Evolutionary conservation across 257 asterid species (phyloP).

Genomic region (Anisodus acutangulus): DNA sequence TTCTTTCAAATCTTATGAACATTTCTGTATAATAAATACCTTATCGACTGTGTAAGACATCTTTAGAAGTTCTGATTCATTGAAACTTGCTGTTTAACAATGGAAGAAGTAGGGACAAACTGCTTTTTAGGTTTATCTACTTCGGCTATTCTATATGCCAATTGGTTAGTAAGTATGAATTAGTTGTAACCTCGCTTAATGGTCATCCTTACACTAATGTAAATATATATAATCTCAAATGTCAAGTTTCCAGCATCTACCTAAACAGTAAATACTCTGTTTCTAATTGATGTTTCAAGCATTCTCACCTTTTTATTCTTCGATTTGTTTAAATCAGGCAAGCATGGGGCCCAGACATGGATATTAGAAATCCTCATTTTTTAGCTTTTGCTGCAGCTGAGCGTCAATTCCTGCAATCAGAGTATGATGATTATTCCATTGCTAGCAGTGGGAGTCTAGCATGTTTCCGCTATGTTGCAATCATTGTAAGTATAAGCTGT

Average conservation of each 20-base stretch:
- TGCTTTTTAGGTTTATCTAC: not conserved
- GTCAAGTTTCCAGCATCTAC: not conserved
- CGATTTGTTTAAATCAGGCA: slow-evolving; percentile 47
- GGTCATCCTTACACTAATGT: no score
- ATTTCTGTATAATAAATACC: no score
- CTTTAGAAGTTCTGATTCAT: not conserved
- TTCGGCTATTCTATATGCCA: not conserved
- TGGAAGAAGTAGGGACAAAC: not conserved
- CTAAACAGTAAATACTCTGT: not conserved
- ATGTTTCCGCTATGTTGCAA: slow-evolving; percentile 62
- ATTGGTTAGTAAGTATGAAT: no score
- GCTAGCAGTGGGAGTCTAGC: slow-evolving; percentile 59
- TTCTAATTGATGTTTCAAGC: not conserved
- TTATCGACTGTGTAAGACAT: not conserved
- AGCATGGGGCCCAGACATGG: slow-evolving; percentile 66
- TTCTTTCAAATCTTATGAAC: not conserved
- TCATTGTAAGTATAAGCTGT: slow-evolving; percentile 51
- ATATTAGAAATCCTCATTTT: slow-evolving; percentile 59
- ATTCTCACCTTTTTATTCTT: not conserved
- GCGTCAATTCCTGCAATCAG: slow-evolving; percentile 61
- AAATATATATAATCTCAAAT: not conserved
- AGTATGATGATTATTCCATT: slow-evolving; percentile 58
- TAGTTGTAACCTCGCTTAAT: no score
- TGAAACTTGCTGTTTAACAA: not conserved
- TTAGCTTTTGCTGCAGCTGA: slow-evolving; percentile 66